These are phyloP conservation scores for Astrocystis sublimbata DNA, from an alignment of 495 filamentous ascomycete species.

Conservation along the genomic window DNA sequence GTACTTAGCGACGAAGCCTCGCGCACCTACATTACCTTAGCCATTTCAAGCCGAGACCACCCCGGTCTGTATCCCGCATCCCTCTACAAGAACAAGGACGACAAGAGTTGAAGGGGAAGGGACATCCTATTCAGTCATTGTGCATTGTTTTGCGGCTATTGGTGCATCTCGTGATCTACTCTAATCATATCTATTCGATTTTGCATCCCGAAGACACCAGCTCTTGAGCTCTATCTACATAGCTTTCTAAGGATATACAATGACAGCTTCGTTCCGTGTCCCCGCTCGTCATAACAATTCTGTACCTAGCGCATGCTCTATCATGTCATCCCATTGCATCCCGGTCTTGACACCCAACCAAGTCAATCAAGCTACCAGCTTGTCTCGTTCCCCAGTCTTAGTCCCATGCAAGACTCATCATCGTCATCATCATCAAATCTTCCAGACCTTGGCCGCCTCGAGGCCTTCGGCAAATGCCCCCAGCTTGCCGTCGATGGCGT, in stretches of 20 bases:
- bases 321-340: neutral
- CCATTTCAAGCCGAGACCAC: too few species aligned
- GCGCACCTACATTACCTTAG: too few species aligned
- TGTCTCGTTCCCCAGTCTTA: neutral
- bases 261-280: neutral
- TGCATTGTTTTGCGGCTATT: too few species aligned
- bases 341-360: neutral
- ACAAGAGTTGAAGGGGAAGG: too few species aligned
- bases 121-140: too few species aligned
- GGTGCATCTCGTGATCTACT: too few species aligned
- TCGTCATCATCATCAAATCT: too few species aligned
- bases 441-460: conserved; percentile 61
- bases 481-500: conserved; percentile 72
- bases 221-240: neutral
- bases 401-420: too few species aligned
- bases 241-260: neutral
- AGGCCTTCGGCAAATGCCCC: conserved; percentile 74
- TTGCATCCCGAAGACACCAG: neutral
- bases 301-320: neutral
- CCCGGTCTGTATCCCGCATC: too few species aligned
- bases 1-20: too few species aligned
- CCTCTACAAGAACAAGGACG: too few species aligned
- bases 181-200: neutral
- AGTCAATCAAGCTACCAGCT: neutral
- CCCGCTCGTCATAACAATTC: neutral